These are phyloP conservation scores for Peterozyma toletana DNA, from an alignment of 805 yeast genomes.

Conservation along the genomic window DNA sequence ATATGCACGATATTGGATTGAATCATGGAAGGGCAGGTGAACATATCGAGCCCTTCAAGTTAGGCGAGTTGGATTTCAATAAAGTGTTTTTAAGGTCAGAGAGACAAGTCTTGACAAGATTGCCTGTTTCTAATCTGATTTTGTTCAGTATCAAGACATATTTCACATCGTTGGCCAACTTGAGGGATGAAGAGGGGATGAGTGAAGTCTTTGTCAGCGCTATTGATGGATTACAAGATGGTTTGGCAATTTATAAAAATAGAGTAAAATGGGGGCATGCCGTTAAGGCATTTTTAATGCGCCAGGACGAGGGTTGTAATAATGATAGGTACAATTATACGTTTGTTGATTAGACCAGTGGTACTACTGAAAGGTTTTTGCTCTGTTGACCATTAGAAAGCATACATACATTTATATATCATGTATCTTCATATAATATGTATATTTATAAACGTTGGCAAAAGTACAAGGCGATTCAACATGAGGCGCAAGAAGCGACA, in stretches of 20 bases:
- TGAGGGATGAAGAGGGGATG: constrained; percentile 35
- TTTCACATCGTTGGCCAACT: constrained; percentile 33
- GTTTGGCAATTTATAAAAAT: constrained; percentile 54
- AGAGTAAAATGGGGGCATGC: constrained; percentile 68
- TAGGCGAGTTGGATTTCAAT: constrained; percentile 22
- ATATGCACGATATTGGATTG: constrained; percentile 35
- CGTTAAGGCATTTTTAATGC: constrained; percentile 32
- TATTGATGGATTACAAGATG: constrained; percentile 54
- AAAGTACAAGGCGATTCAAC: too few species aligned
- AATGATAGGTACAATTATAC: too few species aligned
- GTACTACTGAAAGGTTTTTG: too few species aligned
- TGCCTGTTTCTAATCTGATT: constrained; percentile 33
- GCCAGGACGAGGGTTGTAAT: constrained; percentile 13
- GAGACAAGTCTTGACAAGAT: constrained; percentile 39
- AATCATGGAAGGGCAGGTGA: constrained; percentile 25
- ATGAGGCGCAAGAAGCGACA: too few species aligned
- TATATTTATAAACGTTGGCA: too few species aligned
- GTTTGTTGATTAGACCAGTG: too few species aligned
- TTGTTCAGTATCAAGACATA: constrained; percentile 45
- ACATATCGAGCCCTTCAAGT: constrained; percentile 18
- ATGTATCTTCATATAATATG: too few species aligned
- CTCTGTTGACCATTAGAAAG: too few species aligned
- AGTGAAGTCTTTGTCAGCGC: constrained; percentile 52
- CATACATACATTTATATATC: too few species aligned
- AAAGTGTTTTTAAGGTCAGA: constrained; percentile 42